Conservation (phyloP, 2,329 filamentous ascomycete genomes). For the Gliomastix tumulicola region DNA sequence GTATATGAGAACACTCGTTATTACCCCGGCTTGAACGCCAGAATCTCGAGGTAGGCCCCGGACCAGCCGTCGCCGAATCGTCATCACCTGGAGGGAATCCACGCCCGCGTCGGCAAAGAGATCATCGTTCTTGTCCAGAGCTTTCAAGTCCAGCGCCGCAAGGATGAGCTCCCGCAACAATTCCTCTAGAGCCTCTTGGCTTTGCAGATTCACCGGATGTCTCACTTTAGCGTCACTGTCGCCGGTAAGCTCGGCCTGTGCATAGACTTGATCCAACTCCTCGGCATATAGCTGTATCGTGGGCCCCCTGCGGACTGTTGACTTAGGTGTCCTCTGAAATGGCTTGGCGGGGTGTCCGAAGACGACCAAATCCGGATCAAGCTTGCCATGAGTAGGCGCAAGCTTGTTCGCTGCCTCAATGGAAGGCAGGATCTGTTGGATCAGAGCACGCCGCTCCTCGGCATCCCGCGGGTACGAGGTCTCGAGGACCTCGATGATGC, state of each 20-base stretch:
- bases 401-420: neutral
- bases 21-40: too few relatives aligned
- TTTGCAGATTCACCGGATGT: too few relatives aligned
- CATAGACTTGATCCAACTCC: neutral
- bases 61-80: neutral
- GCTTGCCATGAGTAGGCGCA: neutral
- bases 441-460: too few relatives aligned
- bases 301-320: neutral
- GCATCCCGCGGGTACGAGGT: too few relatives aligned
- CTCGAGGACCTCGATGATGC: slow-evolving; percentile 30
- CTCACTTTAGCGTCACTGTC: too few relatives aligned
- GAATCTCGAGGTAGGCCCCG: too few relatives aligned
- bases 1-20: too few relatives aligned
- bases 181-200: too few relatives aligned
- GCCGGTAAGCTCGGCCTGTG: too few relatives aligned
- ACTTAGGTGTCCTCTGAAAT: neutral
- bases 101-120: neutral
- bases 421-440: neutral
- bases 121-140: too few relatives aligned
- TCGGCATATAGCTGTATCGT: neutral
- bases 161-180: too few relatives aligned
- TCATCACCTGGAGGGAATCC: neutral
- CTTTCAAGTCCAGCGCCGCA: too few relatives aligned
- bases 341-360: neutral
- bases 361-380: neutral